Evolutionary conservation across 163 green algal genomes (phyloP), one percentile per base, ranked within the genome.

Genomic region (Smithsoniella earleae): DNA sequence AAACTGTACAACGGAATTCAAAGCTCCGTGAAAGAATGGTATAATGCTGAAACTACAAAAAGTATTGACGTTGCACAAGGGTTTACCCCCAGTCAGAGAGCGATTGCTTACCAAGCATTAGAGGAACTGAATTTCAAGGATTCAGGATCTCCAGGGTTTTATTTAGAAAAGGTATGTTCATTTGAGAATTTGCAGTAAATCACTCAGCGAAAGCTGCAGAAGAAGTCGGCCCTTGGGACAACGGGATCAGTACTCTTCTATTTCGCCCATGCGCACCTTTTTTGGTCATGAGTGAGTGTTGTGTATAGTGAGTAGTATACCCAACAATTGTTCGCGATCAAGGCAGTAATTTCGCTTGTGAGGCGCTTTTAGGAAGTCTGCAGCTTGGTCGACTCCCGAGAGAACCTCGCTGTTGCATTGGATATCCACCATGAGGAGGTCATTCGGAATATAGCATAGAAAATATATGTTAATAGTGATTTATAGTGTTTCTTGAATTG

Each of bases 41-140:
- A 69, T 36, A 13, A 10, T 49, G 40, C 10, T 10, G 40, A 49
- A 22, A 10, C 40, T 49, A 22, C 40, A 5, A 34, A 30, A 1
- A 69, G 30, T 36, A 4, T 69, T 5, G 8, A 16, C 20, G 58
- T 69, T 36, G 58, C 58, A 34, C 20, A 38, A 34, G 25, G 25
- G 18, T 40, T 18, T 33, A 30, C 30, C 16, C 25, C 58, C 3
- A 34, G 16, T 8, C 30, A 69, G 52, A 36, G 65, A 1, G 31
- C 72, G 63, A 69, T 90, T 63, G 82, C 85, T 76, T 88, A 86
- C 55, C 84, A 88, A 75, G 74, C 80, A 27, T 73, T 87, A 2
- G 58, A 81, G 28, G 74, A 73, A 49, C 64, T 58, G 1, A 73
- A 85, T 72, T 77, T 83, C 58, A 76, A 55, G 3, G 74, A 33